Evolutionary conservation across 1,284 basidiomycete genomes (phyloP), one percentile per base, ranked within the genome.

Genomic region (Ganoderma sinense): DNA sequence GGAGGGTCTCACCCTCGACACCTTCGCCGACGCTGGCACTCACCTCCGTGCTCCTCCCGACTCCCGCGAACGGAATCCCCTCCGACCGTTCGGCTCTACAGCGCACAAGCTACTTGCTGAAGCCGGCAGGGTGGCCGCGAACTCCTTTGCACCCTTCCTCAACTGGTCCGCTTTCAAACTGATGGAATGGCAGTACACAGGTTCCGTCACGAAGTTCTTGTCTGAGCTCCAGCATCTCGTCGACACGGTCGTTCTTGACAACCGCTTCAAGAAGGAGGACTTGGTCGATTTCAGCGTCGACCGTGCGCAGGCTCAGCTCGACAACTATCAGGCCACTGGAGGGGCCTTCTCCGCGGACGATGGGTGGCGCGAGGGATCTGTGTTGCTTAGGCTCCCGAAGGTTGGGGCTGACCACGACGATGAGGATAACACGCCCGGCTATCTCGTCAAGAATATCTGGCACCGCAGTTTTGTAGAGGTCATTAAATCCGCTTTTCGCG

Each of bases 101-200:
- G 14, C 61, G 4, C 16, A 10, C 2, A 18, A 7, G 13, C 20
- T 29, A 14, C 40, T n/a, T 1, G 16, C 20, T 11, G 31, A 43
- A 11, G 33, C 64, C 1, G 1, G 10, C 1, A 20, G 11, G 1
- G 36, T 62, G 5, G 20, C 36, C 0, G 45, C 53, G 0, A 66
- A 69, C 0, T 75, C 67, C 60, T 78, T 77, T 48, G 64, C 68
- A 0, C 80, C 76, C 0, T 82, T 82, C 39, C 63, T 77, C 2
- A 82, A 79, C 65, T 66, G 71, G 3, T 75, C 75, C 0, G 71
- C 74, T 16, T 79, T 73, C 31, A 69, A 63, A 0, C 62, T 82
- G 1, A 78, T 82, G 74, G 55, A 64, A 1, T 83, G 81, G 82
- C 77, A 76, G 43, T 77, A 80, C 62, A 73, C 72, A 4, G 70